phyloP scores from a whole-genome alignment of 129 eudicot genomes.

The Arctium minus region DNA sequence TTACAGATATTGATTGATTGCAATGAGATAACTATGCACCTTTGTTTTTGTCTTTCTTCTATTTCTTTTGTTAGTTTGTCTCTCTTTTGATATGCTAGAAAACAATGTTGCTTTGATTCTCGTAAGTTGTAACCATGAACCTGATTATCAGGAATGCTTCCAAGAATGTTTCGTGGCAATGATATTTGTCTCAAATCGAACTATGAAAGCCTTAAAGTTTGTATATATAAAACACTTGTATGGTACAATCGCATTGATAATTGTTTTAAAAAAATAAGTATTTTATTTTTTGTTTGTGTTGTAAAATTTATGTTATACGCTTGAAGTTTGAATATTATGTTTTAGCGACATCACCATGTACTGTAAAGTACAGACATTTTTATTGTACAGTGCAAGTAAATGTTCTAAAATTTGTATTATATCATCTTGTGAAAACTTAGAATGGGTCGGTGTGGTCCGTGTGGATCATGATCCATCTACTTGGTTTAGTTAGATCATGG shows the following conservation, averaged over 20 bases:
- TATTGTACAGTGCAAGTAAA: neutral
- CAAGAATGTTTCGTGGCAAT: neutral
- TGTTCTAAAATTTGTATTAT: neutral
- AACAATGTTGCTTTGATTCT: neutral
- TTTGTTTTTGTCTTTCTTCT: neutral
- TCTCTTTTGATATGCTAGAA: neutral
- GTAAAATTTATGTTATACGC: neutral
- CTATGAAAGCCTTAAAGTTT: slow-evolving; percentile 5
- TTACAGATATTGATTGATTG: neutral
- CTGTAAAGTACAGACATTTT: neutral
- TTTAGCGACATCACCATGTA: neutral
- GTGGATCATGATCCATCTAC: neutral
- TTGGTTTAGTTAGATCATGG: neutral
- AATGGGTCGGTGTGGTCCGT: neutral
- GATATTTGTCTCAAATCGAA: neutral
- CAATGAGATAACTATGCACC: neutral
- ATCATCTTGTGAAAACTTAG: neutral
- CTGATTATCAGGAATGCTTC: neutral
- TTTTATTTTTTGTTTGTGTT: neutral
- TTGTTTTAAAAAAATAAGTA: neutral
- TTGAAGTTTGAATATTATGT: neutral
- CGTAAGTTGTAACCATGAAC: neutral
- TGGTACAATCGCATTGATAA: neutral
- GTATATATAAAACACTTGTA: neutral
- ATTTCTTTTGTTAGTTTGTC: neutral